phyloP scores from a whole-genome alignment of 2,329 filamentous ascomycete species.

The Colletotrichum graminicola region DNA sequence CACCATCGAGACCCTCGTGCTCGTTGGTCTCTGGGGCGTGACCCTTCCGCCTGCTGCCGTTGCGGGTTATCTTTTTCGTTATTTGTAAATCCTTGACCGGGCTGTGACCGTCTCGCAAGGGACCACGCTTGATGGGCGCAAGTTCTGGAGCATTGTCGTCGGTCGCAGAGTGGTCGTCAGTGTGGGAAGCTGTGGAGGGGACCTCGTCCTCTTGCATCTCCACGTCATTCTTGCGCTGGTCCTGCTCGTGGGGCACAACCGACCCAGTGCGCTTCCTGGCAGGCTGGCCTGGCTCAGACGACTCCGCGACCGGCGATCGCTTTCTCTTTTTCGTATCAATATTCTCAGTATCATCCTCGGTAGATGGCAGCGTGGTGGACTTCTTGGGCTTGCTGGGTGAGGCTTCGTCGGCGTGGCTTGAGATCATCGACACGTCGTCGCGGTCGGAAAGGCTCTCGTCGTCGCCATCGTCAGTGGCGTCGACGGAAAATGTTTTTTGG shows the following conservation, averaged over 20 bases:
- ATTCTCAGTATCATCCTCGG: constrained; percentile 52
- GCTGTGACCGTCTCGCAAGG: constrained; percentile 44
- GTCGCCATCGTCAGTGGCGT: constrained; percentile 53
- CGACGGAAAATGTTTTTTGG: constrained; percentile 60
- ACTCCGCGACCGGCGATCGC: constrained; percentile 60
- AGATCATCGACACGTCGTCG: constrained; percentile 54
- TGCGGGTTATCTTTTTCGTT: constrained; percentile 57
- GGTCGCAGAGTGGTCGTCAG: constrained; percentile 56
- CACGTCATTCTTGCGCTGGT: constrained; percentile 48
- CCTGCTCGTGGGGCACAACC: constrained; percentile 54
- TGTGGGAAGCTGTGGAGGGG: constrained; percentile 52
- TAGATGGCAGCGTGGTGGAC: constrained; percentile 45
- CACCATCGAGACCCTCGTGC: constrained; percentile 45
- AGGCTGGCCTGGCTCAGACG: constrained; percentile 61
- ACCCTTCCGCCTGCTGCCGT: constrained; percentile 55
- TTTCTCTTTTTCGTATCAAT: constrained; percentile 63
- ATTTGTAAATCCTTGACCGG: constrained; percentile 47
- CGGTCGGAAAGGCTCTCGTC: constrained; percentile 57
- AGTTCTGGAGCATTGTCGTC: constrained; percentile 61
- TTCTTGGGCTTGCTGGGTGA: constrained; percentile 52
- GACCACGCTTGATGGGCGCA: constrained; percentile 56
- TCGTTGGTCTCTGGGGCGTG: constrained; percentile 43
- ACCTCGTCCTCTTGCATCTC: constrained; percentile 51
- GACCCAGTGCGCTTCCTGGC: constrained; percentile 68
- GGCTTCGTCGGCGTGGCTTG: constrained; percentile 54